A percentile compares a stretch with the other conserved stretches of the same genome.
Evolutionary conservation across 495 filamentous ascomycete species (phyloP).

Genomic region (Hapsidospora chrysogenum): DNA sequence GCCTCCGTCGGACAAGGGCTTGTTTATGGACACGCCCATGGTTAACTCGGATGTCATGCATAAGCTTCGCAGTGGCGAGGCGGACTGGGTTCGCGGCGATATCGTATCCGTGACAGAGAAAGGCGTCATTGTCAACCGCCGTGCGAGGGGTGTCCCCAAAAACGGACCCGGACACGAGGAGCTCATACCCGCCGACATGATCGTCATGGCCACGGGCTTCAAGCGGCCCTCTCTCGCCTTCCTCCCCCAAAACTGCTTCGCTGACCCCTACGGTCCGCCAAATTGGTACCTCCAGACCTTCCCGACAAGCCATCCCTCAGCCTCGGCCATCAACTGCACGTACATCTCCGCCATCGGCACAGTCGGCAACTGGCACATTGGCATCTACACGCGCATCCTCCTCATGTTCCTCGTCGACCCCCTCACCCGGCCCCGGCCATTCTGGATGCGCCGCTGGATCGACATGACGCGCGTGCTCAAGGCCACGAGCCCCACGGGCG

Average conservation of each 20-base stretch:
- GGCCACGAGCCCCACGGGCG: conserved; percentile 43
- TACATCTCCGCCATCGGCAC: conserved; percentile 69
- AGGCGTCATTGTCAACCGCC: conserved; percentile 53
- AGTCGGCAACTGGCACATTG: conserved; percentile 76
- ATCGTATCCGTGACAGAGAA: conserved; percentile 45
- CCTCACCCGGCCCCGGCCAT: conserved; percentile 48
- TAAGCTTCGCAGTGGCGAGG: conserved; percentile 57
- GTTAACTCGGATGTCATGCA: conserved; percentile 68
- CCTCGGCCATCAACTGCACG: conserved; percentile 70
- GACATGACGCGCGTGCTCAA: conserved; percentile 70
- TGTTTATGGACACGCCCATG: conserved; percentile 77
- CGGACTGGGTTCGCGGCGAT: conserved; percentile 68
- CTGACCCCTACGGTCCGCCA: conserved; percentile 55
- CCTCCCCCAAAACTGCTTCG: conserved; percentile 53
- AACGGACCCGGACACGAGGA: conserved; percentile 50
- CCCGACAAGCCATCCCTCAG: conserved; percentile 43
- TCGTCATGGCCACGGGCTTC: conserved; percentile 74
- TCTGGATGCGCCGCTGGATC: conserved; percentile 75
- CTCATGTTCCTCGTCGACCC: conserved; percentile 77
- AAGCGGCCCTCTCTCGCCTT: conserved; percentile 56
- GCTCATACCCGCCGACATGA: conserved; percentile 52
- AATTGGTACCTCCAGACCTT: conserved; percentile 84
- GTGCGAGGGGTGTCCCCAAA: conserved; percentile 54
- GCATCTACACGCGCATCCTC: conserved; percentile 71
- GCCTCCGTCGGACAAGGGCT: conserved; percentile 40